Percentiles rank a stretch among this genome's conserved stretches.
phyloP scores from a whole-genome alignment of 768 basidiomycete genomes.

The Hygrophorus russula region DNA sequence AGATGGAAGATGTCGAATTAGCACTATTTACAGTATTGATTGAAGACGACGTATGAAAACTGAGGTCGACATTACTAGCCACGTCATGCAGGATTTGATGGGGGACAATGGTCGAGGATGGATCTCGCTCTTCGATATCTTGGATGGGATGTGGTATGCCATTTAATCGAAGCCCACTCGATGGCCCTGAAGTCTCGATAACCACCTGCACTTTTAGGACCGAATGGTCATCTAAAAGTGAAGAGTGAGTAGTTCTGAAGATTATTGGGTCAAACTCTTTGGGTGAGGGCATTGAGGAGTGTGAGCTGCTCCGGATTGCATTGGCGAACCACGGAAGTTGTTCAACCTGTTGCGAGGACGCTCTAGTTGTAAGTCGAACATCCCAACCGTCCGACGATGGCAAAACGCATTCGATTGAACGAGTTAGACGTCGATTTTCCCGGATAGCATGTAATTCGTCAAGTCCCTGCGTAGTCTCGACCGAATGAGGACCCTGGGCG shows the following conservation, averaged over 20 bases:
- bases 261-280: slow-evolving; percentile 38
- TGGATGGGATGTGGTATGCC: slow-evolving; percentile 66
- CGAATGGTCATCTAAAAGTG: slow-evolving; percentile 60
- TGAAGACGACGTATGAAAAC: slow-evolving; percentile 58
- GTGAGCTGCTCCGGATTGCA: slow-evolving; percentile 38
- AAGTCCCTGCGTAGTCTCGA: slow-evolving; percentile 29
- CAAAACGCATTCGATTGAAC: slow-evolving; percentile 74
- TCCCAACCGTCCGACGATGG: slow-evolving; percentile 79
- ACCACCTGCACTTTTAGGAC: slow-evolving; percentile 72
- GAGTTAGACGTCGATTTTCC: slow-evolving; percentile 58
- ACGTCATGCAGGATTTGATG: slow-evolving; percentile 65
- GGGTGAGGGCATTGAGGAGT: slow-evolving; percentile 11
- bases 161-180: slow-evolving; percentile 75
- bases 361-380: slow-evolving; percentile 65
- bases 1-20: slow-evolving; percentile 25
- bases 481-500: slow-evolving; percentile 23
- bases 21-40: slow-evolving; percentile 37
- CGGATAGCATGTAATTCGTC: slow-evolving; percentile 55
- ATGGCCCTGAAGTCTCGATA: slow-evolving; percentile 71
- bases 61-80: slow-evolving; percentile 56
- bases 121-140: slow-evolving; percentile 57
- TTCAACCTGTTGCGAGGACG: slow-evolving; percentile 62
- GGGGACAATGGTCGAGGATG: slow-evolving; percentile 43
- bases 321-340: slow-evolving; percentile 62
- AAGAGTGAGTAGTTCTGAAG: slow-evolving; percentile 63